phyloP scores from a whole-genome alignment of 768 basidiomycete species.

The Leccinum fibrillosum region DNA sequence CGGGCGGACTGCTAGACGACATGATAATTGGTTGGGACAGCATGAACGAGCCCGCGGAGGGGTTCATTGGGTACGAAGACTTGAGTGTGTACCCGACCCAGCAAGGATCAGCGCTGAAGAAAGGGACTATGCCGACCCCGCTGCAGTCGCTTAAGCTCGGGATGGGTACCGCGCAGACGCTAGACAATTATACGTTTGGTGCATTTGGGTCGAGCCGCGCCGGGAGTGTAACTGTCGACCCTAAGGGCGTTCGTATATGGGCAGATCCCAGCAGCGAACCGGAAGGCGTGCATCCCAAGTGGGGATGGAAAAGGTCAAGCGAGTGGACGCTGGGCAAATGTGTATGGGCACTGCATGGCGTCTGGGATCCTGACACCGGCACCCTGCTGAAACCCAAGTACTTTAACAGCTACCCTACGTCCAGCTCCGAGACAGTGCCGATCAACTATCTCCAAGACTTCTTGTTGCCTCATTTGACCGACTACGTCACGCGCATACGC shows the following conservation, averaged over 20 bases:
- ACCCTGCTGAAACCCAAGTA: constrained; percentile 70
- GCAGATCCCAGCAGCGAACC: constrained; percentile 49
- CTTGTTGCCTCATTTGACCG: constrained; percentile 69
- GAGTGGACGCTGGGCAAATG: constrained; percentile 78
- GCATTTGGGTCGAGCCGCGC: constrained; percentile 70
- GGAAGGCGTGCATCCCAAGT: constrained; percentile 58
- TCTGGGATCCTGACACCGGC: constrained; percentile 80
- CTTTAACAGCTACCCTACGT: constrained; percentile 51
- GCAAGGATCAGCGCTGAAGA: constrained; percentile 75
- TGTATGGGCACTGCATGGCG: constrained; percentile 84
- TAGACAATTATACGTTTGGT: constrained; percentile 82
- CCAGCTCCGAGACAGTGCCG: constrained; percentile 23
- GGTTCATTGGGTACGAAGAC: constrained; percentile 63
- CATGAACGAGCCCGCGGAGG: constrained; percentile 92
- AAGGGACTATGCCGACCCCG: constrained; percentile 84
- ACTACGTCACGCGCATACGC: constrained; percentile 58
- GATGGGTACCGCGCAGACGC: constrained; percentile 79
- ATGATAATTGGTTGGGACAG: constrained; percentile 97
- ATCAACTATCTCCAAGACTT: constrained; percentile 76
- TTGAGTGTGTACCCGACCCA: constrained; percentile 59
- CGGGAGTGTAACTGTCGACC: constrained; percentile 81
- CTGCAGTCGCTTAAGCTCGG: constrained; percentile 82
- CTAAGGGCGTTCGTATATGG: constrained; percentile 80
- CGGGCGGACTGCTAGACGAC: constrained; percentile 73
- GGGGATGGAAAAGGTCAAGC: constrained; percentile 80